Conservation (phyloP, 2,329 filamentous ascomycete genomes). For the Pochonia chlamydosporia region DNA sequence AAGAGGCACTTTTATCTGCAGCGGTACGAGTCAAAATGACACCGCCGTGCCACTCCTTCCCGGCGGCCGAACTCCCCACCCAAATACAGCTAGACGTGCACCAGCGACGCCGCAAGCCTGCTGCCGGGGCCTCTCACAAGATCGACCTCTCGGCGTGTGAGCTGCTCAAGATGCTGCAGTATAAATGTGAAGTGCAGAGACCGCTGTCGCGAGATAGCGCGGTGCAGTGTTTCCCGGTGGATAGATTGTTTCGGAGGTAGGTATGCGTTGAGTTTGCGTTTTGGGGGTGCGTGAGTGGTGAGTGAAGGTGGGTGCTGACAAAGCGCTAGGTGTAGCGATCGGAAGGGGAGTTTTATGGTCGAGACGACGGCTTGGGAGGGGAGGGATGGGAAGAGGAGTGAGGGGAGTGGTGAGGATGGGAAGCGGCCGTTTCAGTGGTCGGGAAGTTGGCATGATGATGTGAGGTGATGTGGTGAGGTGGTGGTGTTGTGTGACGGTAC, state of each 20-base stretch:
- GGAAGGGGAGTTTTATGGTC: constrained; percentile 50
- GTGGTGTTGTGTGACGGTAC: background rate
- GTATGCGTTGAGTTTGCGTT: constrained; percentile 15
- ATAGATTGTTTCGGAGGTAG: constrained; percentile 56
- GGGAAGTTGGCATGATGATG: constrained; percentile 27
- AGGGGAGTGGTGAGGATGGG: background rate
- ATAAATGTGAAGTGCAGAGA: constrained; percentile 49
- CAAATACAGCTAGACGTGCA: constrained; percentile 42
- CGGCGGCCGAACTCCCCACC: constrained; percentile 43
- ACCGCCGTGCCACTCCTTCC: constrained; percentile 50
- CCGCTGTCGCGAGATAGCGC: constrained; percentile 39
- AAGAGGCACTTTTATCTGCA: too few relatives aligned
- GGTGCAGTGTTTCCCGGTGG: constrained; percentile 51
- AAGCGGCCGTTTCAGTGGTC: constrained; percentile 25
- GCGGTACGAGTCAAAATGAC: constrained; percentile 42
- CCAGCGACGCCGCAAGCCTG: constrained; percentile 48
- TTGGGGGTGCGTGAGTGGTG: background rate
- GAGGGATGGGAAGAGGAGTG: constrained; percentile 12
- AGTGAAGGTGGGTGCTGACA: background rate
- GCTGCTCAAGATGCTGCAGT: constrained; percentile 54
- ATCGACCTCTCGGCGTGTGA: constrained; percentile 51
- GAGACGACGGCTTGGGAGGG: constrained; percentile 61
- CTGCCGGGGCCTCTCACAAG: constrained; percentile 22
- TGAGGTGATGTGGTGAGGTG: constrained; percentile 22
- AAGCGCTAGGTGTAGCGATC: constrained; percentile 48